Base-by-base conservation (phyloP, 805 yeast genomes). In the Ogataea degrootiae region DNA sequence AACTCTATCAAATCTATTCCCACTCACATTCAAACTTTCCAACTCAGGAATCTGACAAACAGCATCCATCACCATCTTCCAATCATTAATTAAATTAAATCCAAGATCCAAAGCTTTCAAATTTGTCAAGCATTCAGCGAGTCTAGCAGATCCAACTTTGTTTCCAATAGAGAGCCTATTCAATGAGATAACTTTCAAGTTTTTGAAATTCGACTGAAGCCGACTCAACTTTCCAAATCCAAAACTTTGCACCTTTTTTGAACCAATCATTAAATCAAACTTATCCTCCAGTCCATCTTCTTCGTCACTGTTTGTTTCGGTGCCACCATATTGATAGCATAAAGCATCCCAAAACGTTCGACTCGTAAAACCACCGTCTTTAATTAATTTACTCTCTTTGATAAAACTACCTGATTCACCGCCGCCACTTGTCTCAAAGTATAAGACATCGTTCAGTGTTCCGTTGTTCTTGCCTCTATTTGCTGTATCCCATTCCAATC, bases 401-500 rank as follows among this genome's bases (percentile, higher is more conserved):
- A 87, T 48, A 54, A 87, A 87, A 4, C 90, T 79, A 0, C 87
- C 95, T 2, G 82, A 68, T 0, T 69, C 70, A 0, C 53, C 60
- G n/a, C 50, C 65, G n/a, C 35, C 34, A 7, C 26, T 63, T 46
- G 57, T 64, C 6, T 53, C 34, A 61, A 91, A 91, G 61, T 87
- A 87, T 45, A 61, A 55, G 0, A 65, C 56, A 0, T 83, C 87
- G 19, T 76, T 69, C 26, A 79, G 50, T 1, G 60, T 48, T 0
- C 98, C 98, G 51, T 76, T 68, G 61, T 90, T 80, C 56, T 83
- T 87, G 1, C 97, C 97, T 34, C 89, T 70, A 0, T 50, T 46
- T 0, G 74, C 65, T 40, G 80, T 70, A 61, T 91, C 97, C 97
- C 97, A 91, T 62, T 91, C 96, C 4, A 91, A 73, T 0, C 97